Evolutionary conservation across 78 protist genomes (phyloP).

Genomic region (Dictyostelium purpureum): DNA sequence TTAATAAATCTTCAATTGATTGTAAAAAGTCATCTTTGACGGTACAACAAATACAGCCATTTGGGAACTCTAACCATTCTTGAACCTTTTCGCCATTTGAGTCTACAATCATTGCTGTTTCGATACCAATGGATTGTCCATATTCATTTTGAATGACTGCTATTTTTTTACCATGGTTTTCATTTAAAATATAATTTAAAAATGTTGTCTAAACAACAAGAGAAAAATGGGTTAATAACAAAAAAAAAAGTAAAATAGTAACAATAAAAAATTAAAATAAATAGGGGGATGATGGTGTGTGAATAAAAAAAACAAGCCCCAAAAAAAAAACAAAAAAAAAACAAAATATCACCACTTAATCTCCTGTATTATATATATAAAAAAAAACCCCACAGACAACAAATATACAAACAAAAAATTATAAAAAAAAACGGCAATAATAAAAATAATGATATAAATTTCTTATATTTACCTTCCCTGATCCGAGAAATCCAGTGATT

Average conservation of each 20-base stretch:
- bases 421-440: too few species aligned
- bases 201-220: constrained; percentile 86
- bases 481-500: constrained; percentile 79
- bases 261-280: too few species aligned
- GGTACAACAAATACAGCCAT: constrained; percentile 91
- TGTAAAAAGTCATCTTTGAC: constrained; percentile 74
- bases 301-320: too few species aligned
- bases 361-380: too few species aligned
- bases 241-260: background rate
- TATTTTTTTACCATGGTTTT: constrained; percentile 75
- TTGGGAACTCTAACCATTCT: constrained; percentile 85
- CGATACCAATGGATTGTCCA: constrained; percentile 79
- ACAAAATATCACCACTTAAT: too few species aligned
- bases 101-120: constrained; percentile 80
- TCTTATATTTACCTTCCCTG: constrained; percentile 84
- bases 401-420: too few species aligned
- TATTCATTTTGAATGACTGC: constrained; percentile 84
- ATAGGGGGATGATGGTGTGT: background rate
- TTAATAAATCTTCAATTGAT: constrained; percentile 62
- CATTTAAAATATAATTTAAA: constrained; percentile 74
- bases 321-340: too few species aligned
- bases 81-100: constrained; percentile 64
- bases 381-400: too few species aligned
- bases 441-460: too few species aligned
- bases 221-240: background rate